Conservation (phyloP, 345 rosid species). For the Populus tremula region DNA sequence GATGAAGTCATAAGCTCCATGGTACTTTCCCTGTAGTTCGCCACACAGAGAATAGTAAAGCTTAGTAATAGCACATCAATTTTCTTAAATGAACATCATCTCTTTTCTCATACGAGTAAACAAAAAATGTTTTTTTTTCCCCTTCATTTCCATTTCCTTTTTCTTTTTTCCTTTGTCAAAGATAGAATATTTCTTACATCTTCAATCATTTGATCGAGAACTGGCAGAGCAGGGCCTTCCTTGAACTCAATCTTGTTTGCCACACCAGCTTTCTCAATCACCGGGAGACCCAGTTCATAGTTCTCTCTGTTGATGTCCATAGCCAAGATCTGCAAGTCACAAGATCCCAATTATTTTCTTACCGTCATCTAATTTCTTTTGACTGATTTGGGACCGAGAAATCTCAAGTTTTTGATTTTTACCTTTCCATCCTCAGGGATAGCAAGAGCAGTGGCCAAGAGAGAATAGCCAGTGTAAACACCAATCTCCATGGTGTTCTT, state of each 20-base stretch:
- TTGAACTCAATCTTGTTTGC: conserved; percentile 90
- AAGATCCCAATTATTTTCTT: neutral
- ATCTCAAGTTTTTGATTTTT: too few relatives aligned
- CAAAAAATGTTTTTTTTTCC: neutral
- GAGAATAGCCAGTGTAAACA: conserved; percentile 97
- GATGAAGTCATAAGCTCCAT: conserved; percentile 76
- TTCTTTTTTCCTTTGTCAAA: neutral
- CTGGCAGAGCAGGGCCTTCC: conserved; percentile 98
- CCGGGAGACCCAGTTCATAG: conserved; percentile 85
- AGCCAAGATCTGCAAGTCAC: conserved; percentile 68
- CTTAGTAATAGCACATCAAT: neutral
- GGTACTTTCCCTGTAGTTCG: conserved; percentile 57
- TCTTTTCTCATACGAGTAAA: neutral
- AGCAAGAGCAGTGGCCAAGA: conserved; percentile 95
- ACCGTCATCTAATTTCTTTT: neutral
- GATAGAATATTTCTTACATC: conserved; percentile 53
- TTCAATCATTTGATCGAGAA: conserved; percentile 71
- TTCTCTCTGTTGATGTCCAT: conserved; percentile 92
- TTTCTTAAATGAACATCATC: neutral
- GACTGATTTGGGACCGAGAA: neutral
- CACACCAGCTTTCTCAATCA: conserved; percentile 87
- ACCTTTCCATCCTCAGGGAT: conserved; percentile 90
- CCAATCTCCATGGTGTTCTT: conserved; percentile 99
- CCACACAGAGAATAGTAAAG: conserved; percentile 1
- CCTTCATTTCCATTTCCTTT: too few relatives aligned